Conservation (phyloP, 176 grass and related monocot genomes). For the Neostapfia colusana region DNA sequence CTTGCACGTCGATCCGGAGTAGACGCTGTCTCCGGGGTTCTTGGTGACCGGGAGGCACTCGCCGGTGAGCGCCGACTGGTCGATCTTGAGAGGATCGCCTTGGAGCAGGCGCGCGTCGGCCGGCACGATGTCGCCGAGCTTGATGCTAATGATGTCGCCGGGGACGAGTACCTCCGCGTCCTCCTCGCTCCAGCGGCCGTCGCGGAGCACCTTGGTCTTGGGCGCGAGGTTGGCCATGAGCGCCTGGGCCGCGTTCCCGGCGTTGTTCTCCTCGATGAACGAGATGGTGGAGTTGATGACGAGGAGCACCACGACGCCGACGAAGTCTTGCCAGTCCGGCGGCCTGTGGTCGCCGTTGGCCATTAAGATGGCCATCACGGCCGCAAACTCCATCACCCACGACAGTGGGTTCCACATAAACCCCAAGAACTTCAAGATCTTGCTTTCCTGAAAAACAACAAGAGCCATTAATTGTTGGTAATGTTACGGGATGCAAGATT, state of each 20-base stretch:
- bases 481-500: not conserved
- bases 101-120: slow-evolving; percentile 81
- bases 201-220: slow-evolving; percentile 79
- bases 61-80: slow-evolving; percentile 85
- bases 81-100: slow-evolving; percentile 87
- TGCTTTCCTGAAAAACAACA: slow-evolving; percentile 56
- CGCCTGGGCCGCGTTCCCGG: slow-evolving; percentile 76
- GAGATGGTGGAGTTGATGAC: slow-evolving; percentile 75
- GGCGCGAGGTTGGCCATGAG: slow-evolving; percentile 92
- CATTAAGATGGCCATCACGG: slow-evolving; percentile 67
- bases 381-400: slow-evolving; percentile 95
- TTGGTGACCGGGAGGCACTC: slow-evolving; percentile 82
- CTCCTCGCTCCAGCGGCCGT: slow-evolving; percentile 70
- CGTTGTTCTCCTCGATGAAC: slow-evolving; percentile 74
- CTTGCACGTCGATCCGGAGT: slow-evolving; percentile 92
- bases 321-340: slow-evolving; percentile 94
- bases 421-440: slow-evolving; percentile 71
- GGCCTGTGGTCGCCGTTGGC: slow-evolving; percentile 67
- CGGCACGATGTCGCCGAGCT: slow-evolving; percentile 95
- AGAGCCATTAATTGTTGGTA: too few species aligned
- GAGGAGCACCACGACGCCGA: slow-evolving; percentile 71
- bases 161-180: slow-evolving; percentile 77
- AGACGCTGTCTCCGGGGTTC: slow-evolving; percentile 52
- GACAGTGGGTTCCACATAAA: slow-evolving; percentile 98
- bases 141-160: slow-evolving; percentile 94